Evolutionary conservation across 2,329 filamentous ascomycete species (phyloP).

Genomic region (Podosphaera fusca): DNA sequence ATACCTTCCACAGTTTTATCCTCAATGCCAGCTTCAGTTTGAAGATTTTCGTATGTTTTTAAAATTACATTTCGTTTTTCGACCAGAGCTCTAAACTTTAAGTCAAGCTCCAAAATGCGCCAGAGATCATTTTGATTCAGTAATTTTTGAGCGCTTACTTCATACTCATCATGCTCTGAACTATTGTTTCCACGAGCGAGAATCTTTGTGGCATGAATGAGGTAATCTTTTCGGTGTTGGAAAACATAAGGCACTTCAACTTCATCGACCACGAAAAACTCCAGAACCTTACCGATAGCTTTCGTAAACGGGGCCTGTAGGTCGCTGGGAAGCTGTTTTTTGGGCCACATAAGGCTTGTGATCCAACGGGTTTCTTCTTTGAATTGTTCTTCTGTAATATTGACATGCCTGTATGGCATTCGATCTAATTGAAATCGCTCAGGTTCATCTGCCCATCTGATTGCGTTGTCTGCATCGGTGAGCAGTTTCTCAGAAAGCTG

Average conservation of each 20-base stretch:
- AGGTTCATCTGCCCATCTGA: slow-evolving; percentile 71
- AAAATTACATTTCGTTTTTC: slow-evolving; percentile 79
- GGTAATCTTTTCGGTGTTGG: slow-evolving; percentile 91
- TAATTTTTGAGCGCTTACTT: slow-evolving; percentile 63
- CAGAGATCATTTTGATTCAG: slow-evolving; percentile 83
- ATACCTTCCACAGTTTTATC: slow-evolving; percentile 65
- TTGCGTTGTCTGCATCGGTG: slow-evolving; percentile 83
- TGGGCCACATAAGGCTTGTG: slow-evolving; percentile 67
- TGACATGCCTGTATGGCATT: slow-evolving; percentile 63
- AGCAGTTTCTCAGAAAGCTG: slow-evolving; percentile 85
- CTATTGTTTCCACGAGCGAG: slow-evolving; percentile 38
- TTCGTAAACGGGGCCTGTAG: slow-evolving; percentile 66
- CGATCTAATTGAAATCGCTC: slow-evolving; percentile 87
- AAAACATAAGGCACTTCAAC: slow-evolving; percentile 96
- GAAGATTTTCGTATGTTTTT: slow-evolving; percentile 53
- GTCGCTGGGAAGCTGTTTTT: slow-evolving; percentile 44
- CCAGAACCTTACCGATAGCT: slow-evolving; percentile 73
- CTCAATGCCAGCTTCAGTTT: slow-evolving; percentile 32
- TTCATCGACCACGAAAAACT: slow-evolving; percentile 86
- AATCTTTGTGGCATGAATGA: slow-evolving; percentile 67
- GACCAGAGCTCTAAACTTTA: slow-evolving; percentile 80
- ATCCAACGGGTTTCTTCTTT: slow-evolving; percentile 86
- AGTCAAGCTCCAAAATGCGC: slow-evolving; percentile 82
- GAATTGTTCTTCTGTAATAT: slow-evolving; percentile 56
- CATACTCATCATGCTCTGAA: slow-evolving; percentile 46